phyloP scores from a whole-genome alignment of 768 basidiomycete genomes.

The Auriscalpium microsporum region DNA sequence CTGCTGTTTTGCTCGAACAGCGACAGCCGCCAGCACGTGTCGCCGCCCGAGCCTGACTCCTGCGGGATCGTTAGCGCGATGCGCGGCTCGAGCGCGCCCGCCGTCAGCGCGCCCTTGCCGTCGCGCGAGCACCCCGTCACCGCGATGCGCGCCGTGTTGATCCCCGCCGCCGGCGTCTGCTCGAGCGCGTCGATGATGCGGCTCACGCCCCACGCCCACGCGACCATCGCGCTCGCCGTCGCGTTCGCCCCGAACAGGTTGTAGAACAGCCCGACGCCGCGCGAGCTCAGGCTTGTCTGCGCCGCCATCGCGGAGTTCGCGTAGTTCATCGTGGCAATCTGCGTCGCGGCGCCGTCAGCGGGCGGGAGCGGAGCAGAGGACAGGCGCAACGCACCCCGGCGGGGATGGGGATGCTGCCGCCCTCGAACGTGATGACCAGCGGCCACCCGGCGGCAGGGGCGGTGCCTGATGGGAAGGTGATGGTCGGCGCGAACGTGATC shows the following conservation, averaged over 20 bases:
- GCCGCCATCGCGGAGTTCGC: too few species aligned
- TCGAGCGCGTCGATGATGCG: slow-evolving; percentile 47
- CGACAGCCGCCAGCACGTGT: slow-evolving; percentile 44
- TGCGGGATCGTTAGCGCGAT: slow-evolving; percentile 27
- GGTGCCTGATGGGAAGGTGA: too few species aligned
- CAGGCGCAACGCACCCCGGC: too few species aligned
- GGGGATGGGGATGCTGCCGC: too few species aligned
- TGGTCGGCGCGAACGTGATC: too few species aligned
- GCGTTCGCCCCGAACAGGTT: slow-evolving; percentile 14
- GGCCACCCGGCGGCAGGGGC: too few species aligned
- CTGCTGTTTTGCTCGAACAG: slow-evolving; percentile 26
- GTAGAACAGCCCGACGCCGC: too few species aligned
- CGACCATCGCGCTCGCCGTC: slow-evolving; percentile 40
- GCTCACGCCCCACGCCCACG: slow-evolving; percentile 48
- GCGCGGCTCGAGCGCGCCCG: slow-evolving; percentile 44
- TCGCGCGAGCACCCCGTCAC: slow-evolving; percentile 49
- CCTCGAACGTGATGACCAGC: too few species aligned
- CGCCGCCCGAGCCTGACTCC: slow-evolving; percentile 41
- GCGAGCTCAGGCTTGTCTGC: too few species aligned
- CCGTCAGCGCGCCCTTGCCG: slow-evolving; percentile 19
- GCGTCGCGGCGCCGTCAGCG: too few species aligned
- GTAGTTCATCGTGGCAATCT: too few species aligned
- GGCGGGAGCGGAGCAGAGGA: too few species aligned
- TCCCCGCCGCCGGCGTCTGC: slow-evolving; percentile 30
- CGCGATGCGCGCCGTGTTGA: slow-evolving; percentile 35